Base-by-base conservation (phyloP, 495 filamentous ascomycete genomes). In the Penicillium simplicissimum region DNA sequence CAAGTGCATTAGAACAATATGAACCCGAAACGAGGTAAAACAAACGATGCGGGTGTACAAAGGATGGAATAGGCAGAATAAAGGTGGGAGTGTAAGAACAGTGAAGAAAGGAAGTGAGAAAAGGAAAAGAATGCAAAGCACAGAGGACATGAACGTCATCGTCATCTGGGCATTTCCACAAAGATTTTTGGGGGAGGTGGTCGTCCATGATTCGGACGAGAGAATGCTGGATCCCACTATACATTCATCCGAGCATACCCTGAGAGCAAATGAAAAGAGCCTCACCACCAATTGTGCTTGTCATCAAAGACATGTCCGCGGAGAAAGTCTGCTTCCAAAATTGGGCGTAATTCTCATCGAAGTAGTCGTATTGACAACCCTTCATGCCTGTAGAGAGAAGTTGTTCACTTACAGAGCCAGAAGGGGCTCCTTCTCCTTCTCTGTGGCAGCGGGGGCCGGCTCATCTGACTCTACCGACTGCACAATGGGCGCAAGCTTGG, bases 401-500 rank as follows among this genome's bases (percentile, higher is more conserved):
- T 15, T 17, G 43, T 34, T 52, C 53, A 42, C 54, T 71, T 72
- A 79, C 45, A 63, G 66, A 17, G 76, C 75, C 66, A 78, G 36
- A 17, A 79, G 71, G 60, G 75, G 76, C 61, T 79, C 71, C 48
- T 65, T 63, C 61, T 74, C 70, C 31, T 65, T 63, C 61, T 74
- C 70, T 25, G 54, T 51, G 13, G 66, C 64, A 45, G 67, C 62
- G 23, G 52, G 33, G 4, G 48, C 58, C 0, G 60, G 38, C 60
- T 70, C 61, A 19, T 59, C 54, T 19, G 66, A 49, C 42, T 45
- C 42, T 11, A 19, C 42, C 40, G 40, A 68, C 38, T 76, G 75
- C 0, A 70, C 58, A 23, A 74, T 65, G 10, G 80, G 82, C 67
- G 83, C 82, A 25, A 74, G 69, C 67, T 79, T 88, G 37, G 89